These are phyloP conservation scores for Astraeus odoratus DNA, from an alignment of 768 basidiomycete species.

Conservation along the genomic window DNA sequence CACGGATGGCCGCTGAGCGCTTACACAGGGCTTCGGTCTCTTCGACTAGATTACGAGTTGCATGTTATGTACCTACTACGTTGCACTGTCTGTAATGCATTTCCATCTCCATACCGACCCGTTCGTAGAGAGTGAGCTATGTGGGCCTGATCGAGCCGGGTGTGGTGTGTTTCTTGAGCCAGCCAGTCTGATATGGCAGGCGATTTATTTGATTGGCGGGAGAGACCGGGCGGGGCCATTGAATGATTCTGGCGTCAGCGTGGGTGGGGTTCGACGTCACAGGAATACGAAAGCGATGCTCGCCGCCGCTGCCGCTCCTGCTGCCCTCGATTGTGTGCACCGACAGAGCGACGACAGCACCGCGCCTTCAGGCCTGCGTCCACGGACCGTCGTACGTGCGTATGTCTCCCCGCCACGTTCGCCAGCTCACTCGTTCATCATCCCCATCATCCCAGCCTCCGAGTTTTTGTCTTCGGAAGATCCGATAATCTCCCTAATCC, in stretches of 20 bases:
- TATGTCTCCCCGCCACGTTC: neutral
- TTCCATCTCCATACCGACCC: too few species aligned
- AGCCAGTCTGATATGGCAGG: neutral
- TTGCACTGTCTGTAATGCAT: slow-evolving; percentile 17
- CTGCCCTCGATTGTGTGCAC: neutral
- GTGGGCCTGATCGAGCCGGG: too few species aligned
- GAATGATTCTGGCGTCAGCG: neutral
- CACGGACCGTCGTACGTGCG: too few species aligned
- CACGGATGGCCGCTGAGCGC: slow-evolving; percentile 3
- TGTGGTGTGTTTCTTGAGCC: neutral
- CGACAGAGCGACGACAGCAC: slow-evolving; percentile 8
- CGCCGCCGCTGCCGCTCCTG: neutral
- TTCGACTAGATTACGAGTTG: slow-evolving; percentile 58
- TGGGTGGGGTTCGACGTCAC: neutral
- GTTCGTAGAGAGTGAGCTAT: too few species aligned
- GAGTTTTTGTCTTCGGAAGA: slow-evolving; percentile 9
- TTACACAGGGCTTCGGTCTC: slow-evolving; percentile 79
- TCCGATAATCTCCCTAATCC: slow-evolving; percentile 31
- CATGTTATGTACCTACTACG: slow-evolving; percentile 12
- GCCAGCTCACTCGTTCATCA: neutral
- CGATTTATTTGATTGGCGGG: neutral
- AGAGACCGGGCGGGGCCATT: neutral
- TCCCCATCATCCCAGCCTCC: slow-evolving; percentile 1
- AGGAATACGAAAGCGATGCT: neutral
- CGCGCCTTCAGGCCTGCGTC: too few species aligned